Conservation (phyloP, 768 basidiomycete genomes). For the Agaricus sinodeliciosus region DNA sequence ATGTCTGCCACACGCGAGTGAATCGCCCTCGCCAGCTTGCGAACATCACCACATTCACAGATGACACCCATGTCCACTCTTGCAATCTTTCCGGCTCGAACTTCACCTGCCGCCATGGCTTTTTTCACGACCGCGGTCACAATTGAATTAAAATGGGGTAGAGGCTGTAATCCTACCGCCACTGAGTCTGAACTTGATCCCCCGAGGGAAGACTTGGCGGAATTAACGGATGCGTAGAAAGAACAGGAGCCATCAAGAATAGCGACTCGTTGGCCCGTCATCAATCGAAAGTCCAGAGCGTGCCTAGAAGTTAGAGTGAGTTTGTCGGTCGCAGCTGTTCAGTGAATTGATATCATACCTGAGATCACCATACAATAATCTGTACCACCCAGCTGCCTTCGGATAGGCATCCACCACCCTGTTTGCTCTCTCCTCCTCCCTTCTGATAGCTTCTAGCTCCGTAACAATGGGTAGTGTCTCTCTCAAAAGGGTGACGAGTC, state of each 20-base stretch:
- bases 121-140: slow-evolving; percentile 43
- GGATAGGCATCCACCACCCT: slow-evolving; percentile 57
- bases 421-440: slow-evolving; percentile 25
- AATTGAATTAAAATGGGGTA: slow-evolving; percentile 51
- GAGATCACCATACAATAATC: slow-evolving; percentile 63
- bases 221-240: slow-evolving; percentile 30
- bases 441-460: slow-evolving; percentile 55
- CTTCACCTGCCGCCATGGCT: slow-evolving; percentile 23
- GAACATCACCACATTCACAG: slow-evolving; percentile 44
- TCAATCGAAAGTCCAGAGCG: slow-evolving; percentile 74
- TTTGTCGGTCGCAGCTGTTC: background rate
- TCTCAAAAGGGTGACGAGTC: slow-evolving; percentile 61
- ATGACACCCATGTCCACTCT: slow-evolving; percentile 57
- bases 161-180: slow-evolving; percentile 44
- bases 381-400: slow-evolving; percentile 80
- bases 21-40: slow-evolving; percentile 40
- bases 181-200: background rate
- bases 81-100: slow-evolving; percentile 37
- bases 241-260: slow-evolving; percentile 73
- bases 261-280: slow-evolving; percentile 56
- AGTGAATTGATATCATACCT: slow-evolving; percentile 33
- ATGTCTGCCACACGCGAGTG: slow-evolving; percentile 36
- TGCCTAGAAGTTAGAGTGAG: slow-evolving; percentile 36
- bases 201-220: slow-evolving; percentile 12
- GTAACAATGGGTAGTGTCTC: slow-evolving; percentile 74